Percentiles rank a stretch among this genome's conserved stretches.
Evolutionary conservation across 2,329 filamentous ascomycete genomes (phyloP).

Genomic region (Exophiala alcalophila): DNA sequence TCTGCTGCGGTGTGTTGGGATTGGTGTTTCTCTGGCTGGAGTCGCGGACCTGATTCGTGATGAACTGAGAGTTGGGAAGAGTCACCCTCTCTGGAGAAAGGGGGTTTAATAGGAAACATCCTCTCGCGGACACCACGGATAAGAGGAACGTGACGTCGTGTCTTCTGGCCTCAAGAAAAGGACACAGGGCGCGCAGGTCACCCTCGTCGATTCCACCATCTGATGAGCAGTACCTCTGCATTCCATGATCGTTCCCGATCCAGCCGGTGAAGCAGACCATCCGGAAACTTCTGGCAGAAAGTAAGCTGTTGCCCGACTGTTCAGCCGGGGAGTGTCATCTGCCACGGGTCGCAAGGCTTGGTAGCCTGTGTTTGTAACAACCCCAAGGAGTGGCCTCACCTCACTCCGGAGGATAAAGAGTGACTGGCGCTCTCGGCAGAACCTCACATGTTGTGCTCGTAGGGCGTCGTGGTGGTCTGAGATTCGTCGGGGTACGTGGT

Average conservation of each 20-base stretch:
- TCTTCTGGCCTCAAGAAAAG: not conserved
- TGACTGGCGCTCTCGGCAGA: too few relatives aligned
- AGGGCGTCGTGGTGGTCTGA: constrained; percentile 18
- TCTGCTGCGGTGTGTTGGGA: not conserved
- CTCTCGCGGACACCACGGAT: constrained; percentile 7
- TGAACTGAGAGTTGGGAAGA: constrained; percentile 2
- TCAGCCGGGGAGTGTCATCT: constrained; percentile 13
- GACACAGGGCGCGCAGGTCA: too few relatives aligned
- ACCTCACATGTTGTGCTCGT: too few relatives aligned
- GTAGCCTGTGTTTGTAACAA: too few relatives aligned
- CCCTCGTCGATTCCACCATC: not conserved
- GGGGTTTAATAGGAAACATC: constrained; percentile 8
- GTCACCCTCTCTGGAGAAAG: not conserved
- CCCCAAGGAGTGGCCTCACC: too few relatives aligned
- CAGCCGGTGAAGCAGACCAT: too few relatives aligned
- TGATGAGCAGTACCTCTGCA: not conserved
- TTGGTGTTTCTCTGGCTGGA: not conserved
- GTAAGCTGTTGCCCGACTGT: constrained; percentile 14
- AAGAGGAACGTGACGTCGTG: constrained; percentile 9
- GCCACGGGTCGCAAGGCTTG: constrained; percentile 15
- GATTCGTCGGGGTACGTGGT: constrained; percentile 12
- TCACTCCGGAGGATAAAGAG: too few relatives aligned
- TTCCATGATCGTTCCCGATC: too few relatives aligned
- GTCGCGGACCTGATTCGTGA: constrained; percentile 5
- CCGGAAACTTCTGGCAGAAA: constrained; percentile 9